Conservation (phyloP, 805 yeast species). For the Hanseniaspora lindneri region DNA sequence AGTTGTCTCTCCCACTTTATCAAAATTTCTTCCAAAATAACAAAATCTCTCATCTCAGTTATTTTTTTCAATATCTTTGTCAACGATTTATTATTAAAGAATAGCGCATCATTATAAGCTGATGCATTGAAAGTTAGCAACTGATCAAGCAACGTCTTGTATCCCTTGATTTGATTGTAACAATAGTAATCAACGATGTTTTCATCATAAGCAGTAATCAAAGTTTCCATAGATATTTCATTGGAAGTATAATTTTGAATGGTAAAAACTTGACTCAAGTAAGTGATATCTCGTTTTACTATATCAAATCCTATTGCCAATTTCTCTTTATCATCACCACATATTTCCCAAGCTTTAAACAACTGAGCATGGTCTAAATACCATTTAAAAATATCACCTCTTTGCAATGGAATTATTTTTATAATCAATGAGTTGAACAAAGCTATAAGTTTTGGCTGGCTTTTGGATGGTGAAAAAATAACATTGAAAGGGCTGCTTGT, state of each 20-base stretch:
- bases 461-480: background rate
- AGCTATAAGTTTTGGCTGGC: background rate
- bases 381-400: constrained; percentile 5
- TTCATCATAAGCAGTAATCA: background rate
- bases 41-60: background rate
- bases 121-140: background rate
- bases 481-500: background rate
- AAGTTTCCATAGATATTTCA: background rate
- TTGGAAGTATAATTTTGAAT: background rate
- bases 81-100: background rate
- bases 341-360: constrained; percentile 3
- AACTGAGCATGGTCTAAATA: background rate
- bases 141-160: background rate
- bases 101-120: background rate
- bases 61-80: background rate
- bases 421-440: background rate
- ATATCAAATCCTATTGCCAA: background rate
- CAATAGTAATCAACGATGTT: background rate
- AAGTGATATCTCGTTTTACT: background rate
- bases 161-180: background rate
- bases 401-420: constrained; percentile 1
- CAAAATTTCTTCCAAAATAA: background rate
- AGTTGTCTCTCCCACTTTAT: background rate
- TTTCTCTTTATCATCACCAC: background rate
- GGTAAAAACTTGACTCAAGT: background rate